A percentile compares a stretch with the other conserved stretches of the same genome.
Conservation (phyloP, 2,329 filamentous ascomycete species). For the Chaetothyriales sp. region DNA sequence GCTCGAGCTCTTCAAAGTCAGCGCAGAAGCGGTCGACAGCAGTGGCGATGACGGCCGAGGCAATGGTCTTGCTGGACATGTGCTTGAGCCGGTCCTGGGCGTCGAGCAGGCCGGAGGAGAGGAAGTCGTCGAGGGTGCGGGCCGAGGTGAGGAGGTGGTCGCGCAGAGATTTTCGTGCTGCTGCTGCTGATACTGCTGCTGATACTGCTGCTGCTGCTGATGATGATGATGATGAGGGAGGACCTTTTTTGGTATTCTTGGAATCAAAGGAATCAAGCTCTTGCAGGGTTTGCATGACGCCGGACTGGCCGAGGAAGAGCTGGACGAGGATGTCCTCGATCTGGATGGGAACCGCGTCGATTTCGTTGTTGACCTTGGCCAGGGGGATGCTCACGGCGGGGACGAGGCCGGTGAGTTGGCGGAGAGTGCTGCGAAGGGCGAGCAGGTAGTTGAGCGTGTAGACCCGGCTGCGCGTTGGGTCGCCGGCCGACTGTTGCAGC, state of each 20-base stretch:
- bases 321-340: constrained; percentile 8
- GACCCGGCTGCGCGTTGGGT: constrained; percentile 31
- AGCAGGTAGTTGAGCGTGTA: constrained; percentile 35
- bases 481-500: constrained; percentile 7
- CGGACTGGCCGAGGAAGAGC: constrained; percentile 12
- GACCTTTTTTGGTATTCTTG: background rate
- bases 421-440: constrained; percentile 40
- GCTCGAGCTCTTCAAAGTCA: constrained; percentile 62
- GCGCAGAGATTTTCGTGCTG: constrained; percentile 18
- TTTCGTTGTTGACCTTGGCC: constrained; percentile 8
- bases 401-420: constrained; percentile 35
- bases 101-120: constrained; percentile 86
- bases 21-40: constrained; percentile 71
- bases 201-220: background rate
- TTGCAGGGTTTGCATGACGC: constrained; percentile 9
- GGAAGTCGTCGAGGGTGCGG: constrained; percentile 70
- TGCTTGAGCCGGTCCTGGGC: constrained; percentile 65
- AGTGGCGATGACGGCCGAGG: constrained; percentile 62
- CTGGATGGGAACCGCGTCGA: constrained; percentile 6
- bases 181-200: background rate
- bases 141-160: constrained; percentile 41
- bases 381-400: constrained; percentile 18
- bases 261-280: constrained; percentile 8
- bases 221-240: background rate
- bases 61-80: constrained; percentile 56